Base-by-base conservation (phyloP, 2,329 filamentous ascomycete genomes). In the Dactylellina drechsleri region DNA sequence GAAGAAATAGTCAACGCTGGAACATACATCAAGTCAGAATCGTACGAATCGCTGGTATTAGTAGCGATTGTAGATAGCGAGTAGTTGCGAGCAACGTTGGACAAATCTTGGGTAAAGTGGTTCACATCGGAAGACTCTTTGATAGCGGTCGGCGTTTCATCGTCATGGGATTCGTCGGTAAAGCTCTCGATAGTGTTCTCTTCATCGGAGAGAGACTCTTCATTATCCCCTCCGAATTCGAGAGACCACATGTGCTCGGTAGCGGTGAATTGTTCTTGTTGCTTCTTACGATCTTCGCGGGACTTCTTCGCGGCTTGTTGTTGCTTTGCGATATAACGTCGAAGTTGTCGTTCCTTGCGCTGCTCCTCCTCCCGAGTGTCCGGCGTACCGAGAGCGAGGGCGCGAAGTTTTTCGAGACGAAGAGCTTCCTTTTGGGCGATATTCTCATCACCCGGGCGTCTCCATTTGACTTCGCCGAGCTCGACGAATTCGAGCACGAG, bases 401-500 rank as follows among this genome's bases (percentile, higher is more conserved):
- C 76, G 40, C 74, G 77, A 52, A 68, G 65, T 40, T 73, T 77
- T 41, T 71, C 72, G 78, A 95, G 87, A 66, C 93, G 88, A 71
- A 89, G 86, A 79, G 92, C 91, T 81, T 99, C 95, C 79, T 93
- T 90, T 36, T 89, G 85, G 79, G 92, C 92, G 77, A 98, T 91
- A 79, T 93, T 91, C 66, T 90, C 91, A 5, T 93, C 85, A 4
- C 92, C 94, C 83, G 93, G 92, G 81, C 91, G 94, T 65, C 95
- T 89, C 95, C 95, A 99, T 56, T 92, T 87, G 68, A 99, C 92
- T 83, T 99, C 95, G 60, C 95, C 94, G 47, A 94, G 87, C 81
- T 97, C 92, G 67, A 97, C 93, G 82, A 94, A 94, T 82, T 99
- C 95, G 50, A 99, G 86, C 18, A 98, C 92, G 83, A 99, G 94